phyloP scores from a whole-genome alignment of 2,329 filamentous ascomycete genomes.

The Fusarium algeriense region DNA sequence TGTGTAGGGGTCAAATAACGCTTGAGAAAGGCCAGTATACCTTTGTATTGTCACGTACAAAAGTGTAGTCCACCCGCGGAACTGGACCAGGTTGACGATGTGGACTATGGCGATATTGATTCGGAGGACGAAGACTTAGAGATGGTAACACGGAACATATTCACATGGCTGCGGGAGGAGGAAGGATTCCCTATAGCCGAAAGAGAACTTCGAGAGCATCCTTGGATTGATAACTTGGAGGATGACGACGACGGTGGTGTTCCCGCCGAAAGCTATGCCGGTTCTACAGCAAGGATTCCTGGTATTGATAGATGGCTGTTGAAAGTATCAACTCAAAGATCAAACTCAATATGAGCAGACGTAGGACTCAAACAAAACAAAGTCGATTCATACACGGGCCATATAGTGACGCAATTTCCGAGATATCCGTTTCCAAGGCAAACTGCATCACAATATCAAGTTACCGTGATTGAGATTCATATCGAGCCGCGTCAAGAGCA shows the following conservation, averaged over 20 bases:
- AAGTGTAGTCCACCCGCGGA: not conserved
- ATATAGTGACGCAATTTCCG: constrained; percentile 6
- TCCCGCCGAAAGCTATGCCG: not conserved
- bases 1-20: not conserved
- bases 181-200: not conserved
- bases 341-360: not conserved
- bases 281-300: not conserved
- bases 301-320: not conserved
- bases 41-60: not conserved
- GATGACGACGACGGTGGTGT: not conserved
- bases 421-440: not conserved
- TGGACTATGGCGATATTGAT: not conserved
- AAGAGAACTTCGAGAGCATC: not conserved
- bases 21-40: not conserved
- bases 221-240: not conserved
- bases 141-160: not conserved
- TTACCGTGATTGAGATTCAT: not conserved
- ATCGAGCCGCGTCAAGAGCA: not conserved
- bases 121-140: not conserved
- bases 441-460: not conserved
- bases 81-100: not conserved
- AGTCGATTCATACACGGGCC: not conserved
- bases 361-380: not conserved
- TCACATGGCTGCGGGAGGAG: not conserved
- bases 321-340: not conserved